Base-by-base conservation (phyloP, 192 early-diverging fungal genomes). In the Coemansia sp. region DNA sequence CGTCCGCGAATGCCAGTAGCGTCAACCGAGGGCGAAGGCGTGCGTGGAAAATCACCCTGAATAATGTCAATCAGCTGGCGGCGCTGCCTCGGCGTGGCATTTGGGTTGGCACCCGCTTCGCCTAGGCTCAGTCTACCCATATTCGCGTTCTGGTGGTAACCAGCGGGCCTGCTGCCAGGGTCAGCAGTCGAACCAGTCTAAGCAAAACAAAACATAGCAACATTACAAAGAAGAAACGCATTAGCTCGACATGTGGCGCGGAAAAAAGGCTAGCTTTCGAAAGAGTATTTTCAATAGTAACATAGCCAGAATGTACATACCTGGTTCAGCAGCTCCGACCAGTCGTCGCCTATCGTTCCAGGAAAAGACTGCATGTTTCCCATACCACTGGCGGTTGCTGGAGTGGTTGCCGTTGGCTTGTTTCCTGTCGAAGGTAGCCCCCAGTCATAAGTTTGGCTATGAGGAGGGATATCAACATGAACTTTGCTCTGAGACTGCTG, bases 61-160 rank as follows among this genome's bases (percentile, higher is more conserved):
- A 80, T 80, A 22, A 81, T 81, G 48, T 73, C 78, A 5, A 76
- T 70, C 7, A 81, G 60, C 55, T 74, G 78, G 50, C 78, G 73
- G 16, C 78, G 68, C 21, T 69, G 68, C 9, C 71, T 58, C 14
- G 74, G 49, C 0, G 64, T 55, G 22, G 55, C 48, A 18, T 51
- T 56, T 8, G 71, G 52, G 16, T 66, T 34, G 47, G 62, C 69
- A 21, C 60, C 60, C 12, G 50, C 48, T 50, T 55, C 61, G 24
- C 65, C 50, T 0, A 67, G 19, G 16, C 65, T 61, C n/a, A 72
- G 25, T 6, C 76, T 31, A 6, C 76, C 70, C 58, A 78, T 57
- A 7, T 56, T 57, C 19, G 66, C 54, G 30, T 50, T 51, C 48
- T 68, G 72, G 25, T 49, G 58, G 34, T 69, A 73, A 27, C 70